These are phyloP conservation scores for Malus domestica DNA, from an alignment of 306 rosid species.

Conservation along the genomic window DNA sequence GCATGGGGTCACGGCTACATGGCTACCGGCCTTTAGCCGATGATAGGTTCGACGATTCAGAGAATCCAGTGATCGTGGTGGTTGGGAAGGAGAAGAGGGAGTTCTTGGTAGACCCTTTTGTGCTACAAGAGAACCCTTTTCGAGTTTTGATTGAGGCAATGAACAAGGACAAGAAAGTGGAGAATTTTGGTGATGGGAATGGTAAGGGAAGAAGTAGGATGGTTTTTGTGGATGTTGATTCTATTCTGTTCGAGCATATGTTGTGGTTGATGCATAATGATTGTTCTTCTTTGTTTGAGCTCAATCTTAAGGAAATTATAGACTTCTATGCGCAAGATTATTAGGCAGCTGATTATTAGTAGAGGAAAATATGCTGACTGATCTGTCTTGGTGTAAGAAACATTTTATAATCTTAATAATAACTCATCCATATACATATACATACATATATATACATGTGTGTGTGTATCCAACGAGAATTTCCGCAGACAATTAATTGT, in stretches of 20 bases:
- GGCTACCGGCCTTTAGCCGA: constrained; percentile 37
- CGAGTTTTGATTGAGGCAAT: constrained; percentile 49
- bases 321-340: constrained; percentile 75
- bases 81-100: constrained; percentile 79
- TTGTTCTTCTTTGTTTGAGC: constrained; percentile 59
- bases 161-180: constrained; percentile 21
- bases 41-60: constrained; percentile 26
- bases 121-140: constrained; percentile 69
- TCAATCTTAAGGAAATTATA: constrained; percentile 69
- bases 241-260: constrained; percentile 90
- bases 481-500: too few relatives aligned
- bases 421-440: too few relatives aligned
- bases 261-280: constrained; percentile 82
- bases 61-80: constrained; percentile 56
- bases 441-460: too few relatives aligned
- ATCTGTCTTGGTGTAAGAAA: constrained; percentile 5
- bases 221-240: constrained; percentile 73
- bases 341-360: background rate
- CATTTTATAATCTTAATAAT: background rate
- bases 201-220: constrained; percentile 18
- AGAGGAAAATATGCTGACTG: constrained; percentile 13
- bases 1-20: constrained; percentile 27
- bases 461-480: too few relatives aligned
- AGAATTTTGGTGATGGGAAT: background rate
- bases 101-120: constrained; percentile 69